Conservation (phyloP, 169 alveolate species). For the Babesia gibsoni region DNA sequence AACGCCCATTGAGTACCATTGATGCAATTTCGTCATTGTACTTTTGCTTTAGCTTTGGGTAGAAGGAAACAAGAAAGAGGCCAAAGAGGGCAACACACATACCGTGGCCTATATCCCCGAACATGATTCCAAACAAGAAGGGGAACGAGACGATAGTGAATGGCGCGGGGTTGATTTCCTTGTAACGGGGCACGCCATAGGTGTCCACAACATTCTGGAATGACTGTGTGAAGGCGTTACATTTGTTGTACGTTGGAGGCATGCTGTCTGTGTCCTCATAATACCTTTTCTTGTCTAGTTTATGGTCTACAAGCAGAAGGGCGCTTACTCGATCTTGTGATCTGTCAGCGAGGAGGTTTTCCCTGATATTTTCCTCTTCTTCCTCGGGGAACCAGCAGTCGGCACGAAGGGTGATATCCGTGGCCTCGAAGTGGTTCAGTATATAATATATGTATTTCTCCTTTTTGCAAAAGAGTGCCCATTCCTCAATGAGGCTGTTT, state of each 20-base stretch:
- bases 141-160: conserved; percentile 98
- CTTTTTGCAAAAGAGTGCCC: conserved; percentile 89
- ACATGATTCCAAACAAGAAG: conserved; percentile 99
- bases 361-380: conserved; percentile 86
- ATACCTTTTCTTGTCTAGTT: conserved; percentile 22
- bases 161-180: conserved; percentile 97
- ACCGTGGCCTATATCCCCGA: conserved; percentile 99
- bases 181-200: conserved; percentile 98
- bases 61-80: conserved; percentile 69
- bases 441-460: conserved; percentile 91
- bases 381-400: conserved; percentile 94
- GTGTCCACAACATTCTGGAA: conserved; percentile 96
- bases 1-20: conserved; percentile 83
- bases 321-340: conserved; percentile 79
- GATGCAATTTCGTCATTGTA: conserved; percentile 65
- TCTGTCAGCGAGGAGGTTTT: conserved; percentile 74
- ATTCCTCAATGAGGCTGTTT: conserved; percentile 90
- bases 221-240: conserved; percentile 89
- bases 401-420: conserved; percentile 91
- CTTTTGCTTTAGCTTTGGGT: conserved; percentile 68
- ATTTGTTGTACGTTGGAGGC: conserved; percentile 95
- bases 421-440: conserved; percentile 89
- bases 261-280: conserved; percentile 76
- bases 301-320: conserved; percentile 75
- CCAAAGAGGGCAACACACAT: conserved; percentile 83